These are phyloP conservation scores for Paspalum notatum DNA, from an alignment of 176 grass and related monocot species.

Conservation along the genomic window DNA sequence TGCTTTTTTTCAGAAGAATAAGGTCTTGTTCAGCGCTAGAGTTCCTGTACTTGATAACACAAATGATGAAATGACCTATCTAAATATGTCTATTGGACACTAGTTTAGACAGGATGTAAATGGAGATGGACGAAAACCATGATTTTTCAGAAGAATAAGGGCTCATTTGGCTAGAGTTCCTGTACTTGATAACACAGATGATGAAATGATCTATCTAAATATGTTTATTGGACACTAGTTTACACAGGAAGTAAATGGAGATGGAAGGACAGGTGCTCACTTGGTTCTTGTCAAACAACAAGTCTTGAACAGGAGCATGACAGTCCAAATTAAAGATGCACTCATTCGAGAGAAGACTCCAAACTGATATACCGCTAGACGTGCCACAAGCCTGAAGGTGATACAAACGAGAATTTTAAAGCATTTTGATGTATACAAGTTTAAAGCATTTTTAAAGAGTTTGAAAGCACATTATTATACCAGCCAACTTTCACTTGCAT, in stretches of 20 bases:
- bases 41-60: not conserved
- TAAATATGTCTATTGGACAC: conserved; percentile 14
- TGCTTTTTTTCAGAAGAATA: not conserved
- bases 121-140: not conserved
- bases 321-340: conserved; percentile 77
- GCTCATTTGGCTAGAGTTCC: no score
- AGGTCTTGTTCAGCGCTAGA: not conserved
- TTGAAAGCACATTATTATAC: conserved; percentile 45
- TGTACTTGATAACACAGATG: not conserved
- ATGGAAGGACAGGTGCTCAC: conserved; percentile 51
- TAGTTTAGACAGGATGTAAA: conserved; percentile 18
- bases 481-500: conserved; percentile 94
- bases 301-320: conserved; percentile 79
- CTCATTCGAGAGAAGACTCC: conserved; percentile 86
- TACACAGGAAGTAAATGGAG: conserved; percentile 17
- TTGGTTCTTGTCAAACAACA: conserved; percentile 84
- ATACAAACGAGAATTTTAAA: conserved; percentile 16
- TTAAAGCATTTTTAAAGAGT: not conserved
- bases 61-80: not conserved
- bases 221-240: conserved; percentile 20
- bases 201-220: not conserved
- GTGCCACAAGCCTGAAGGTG: conserved; percentile 73
- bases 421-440: not conserved
- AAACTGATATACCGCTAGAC: conserved; percentile 79
- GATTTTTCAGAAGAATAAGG: no score